These are phyloP conservation scores for Rhynchosporium graminicola DNA, from an alignment of 2,329 filamentous ascomycete species.

Conservation along the genomic window DNA sequence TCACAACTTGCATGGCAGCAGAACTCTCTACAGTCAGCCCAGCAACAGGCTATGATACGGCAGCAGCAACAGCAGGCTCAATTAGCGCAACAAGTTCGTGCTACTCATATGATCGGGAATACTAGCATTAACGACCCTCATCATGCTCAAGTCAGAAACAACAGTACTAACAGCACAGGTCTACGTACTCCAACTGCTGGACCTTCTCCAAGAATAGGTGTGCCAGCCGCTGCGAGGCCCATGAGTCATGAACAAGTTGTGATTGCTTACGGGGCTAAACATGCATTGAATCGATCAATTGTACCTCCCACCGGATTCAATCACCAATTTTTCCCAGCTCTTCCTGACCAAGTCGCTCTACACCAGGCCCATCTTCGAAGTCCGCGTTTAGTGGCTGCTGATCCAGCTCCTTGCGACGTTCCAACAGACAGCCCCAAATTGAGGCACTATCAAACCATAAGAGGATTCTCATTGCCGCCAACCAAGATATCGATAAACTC, in stretches of 20 bases:
- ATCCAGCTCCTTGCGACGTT: constrained; percentile 30
- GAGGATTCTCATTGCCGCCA: constrained; percentile 53
- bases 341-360: constrained; percentile 51
- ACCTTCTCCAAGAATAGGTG: constrained; percentile 6
- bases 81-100: constrained; percentile 28
- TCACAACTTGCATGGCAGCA: constrained; percentile 15
- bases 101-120: constrained; percentile 21
- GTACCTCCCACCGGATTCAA: constrained; percentile 42
- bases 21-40: not conserved
- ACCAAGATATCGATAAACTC: constrained; percentile 31
- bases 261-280: constrained; percentile 21
- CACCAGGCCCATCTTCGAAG: constrained; percentile 61
- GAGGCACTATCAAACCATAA: constrained; percentile 57
- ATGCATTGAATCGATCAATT: constrained; percentile 31
- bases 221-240: not conserved
- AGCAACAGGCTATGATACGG: constrained; percentile 7
- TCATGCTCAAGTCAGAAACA: constrained; percentile 24
- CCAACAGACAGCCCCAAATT: constrained; percentile 30
- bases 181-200: constrained; percentile 18
- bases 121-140: constrained; percentile 21
- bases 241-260: not conserved
- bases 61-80: constrained; percentile 19
- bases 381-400: constrained; percentile 45
- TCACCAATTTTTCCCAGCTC: constrained; percentile 45
- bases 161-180: constrained; percentile 27